phyloP scores from a whole-genome alignment of 2,329 filamentous ascomycete genomes.

The Aspergillus tubingensis region DNA sequence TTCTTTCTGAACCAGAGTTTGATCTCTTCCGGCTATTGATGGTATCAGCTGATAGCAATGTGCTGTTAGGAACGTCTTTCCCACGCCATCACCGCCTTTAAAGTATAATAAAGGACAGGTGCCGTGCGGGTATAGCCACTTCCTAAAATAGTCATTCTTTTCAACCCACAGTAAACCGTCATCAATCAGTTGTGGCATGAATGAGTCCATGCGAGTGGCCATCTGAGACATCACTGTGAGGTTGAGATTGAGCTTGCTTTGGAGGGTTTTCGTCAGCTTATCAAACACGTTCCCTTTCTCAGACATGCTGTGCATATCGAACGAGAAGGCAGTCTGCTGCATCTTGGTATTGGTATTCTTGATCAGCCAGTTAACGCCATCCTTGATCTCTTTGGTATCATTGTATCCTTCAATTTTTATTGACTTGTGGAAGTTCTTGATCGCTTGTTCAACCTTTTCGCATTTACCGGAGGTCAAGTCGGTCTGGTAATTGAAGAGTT shows the following conservation, averaged over 20 bases:
- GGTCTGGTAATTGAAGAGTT: neutral
- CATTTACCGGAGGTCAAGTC: neutral
- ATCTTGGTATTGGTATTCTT: slow-evolving; percentile 1
- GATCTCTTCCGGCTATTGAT: neutral
- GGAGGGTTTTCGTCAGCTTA: neutral
- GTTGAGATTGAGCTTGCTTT: neutral
- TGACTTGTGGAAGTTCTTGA: neutral
- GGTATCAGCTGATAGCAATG: neutral
- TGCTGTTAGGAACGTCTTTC: neutral
- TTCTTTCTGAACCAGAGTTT: neutral
- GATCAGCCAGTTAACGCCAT: neutral
- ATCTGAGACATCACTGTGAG: neutral
- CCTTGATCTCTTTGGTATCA: neutral
- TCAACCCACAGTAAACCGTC: neutral
- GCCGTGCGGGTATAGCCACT: neutral
- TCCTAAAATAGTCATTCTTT: neutral
- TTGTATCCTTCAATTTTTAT: neutral
- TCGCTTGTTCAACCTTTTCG: neutral
- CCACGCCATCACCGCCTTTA: neutral
- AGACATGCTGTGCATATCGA: neutral
- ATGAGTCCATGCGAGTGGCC: neutral
- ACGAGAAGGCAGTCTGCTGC: neutral
- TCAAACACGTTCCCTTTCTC: neutral
- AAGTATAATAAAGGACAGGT: neutral
- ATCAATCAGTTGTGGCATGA: neutral